A percentile compares a stretch with the other conserved stretches of the same genome.
These are phyloP conservation scores for Penicillium paradoxum DNA, from an alignment of 495 filamentous ascomycete genomes.

Conservation along the genomic window DNA sequence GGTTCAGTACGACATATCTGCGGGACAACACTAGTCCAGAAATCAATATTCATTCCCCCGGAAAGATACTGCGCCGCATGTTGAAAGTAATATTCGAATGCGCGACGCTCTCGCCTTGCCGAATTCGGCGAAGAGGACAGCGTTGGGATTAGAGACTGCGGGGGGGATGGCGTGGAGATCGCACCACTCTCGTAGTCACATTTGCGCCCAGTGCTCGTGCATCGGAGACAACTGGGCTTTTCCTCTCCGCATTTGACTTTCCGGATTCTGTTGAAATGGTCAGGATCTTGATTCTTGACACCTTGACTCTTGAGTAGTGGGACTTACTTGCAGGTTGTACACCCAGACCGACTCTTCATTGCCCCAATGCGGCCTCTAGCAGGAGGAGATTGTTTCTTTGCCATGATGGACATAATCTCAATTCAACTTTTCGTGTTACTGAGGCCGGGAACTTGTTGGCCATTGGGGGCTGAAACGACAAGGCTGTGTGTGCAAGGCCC, in stretches of 20 bases:
- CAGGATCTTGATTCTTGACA: background rate
- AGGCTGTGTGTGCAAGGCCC: too few species aligned
- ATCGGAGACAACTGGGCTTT: conserved; percentile 54
- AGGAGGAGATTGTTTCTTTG: too few species aligned
- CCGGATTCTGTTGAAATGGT: conserved; percentile 42
- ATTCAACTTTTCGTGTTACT: too few species aligned
- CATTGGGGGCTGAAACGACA: too few species aligned
- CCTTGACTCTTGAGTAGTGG: background rate
- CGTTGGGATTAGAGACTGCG: background rate
- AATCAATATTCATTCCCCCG: conserved; percentile 41
- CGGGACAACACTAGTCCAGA: conserved; percentile 51
- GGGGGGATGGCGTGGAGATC: background rate
- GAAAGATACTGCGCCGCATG: conserved; percentile 44
- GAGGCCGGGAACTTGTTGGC: too few species aligned
- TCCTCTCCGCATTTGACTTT: conserved; percentile 65
- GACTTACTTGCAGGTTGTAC: conserved; percentile 27
- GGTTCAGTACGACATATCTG: conserved; percentile 52
- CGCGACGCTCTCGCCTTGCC: conserved; percentile 29
- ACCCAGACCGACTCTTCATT: conserved; percentile 19
- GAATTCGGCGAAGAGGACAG: conserved; percentile 9
- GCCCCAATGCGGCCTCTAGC: conserved; percentile 10
- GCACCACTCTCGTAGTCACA: conserved; percentile 32
- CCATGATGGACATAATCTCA: too few species aligned
- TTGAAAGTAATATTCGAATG: conserved; percentile 50
- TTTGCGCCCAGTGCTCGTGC: conserved; percentile 44